A percentile compares a stretch with the other conserved stretches of the same genome.
These are phyloP conservation scores for Liquidambar formosana DNA, from an alignment of 164 flowering plant species.

Conservation along the genomic window DNA sequence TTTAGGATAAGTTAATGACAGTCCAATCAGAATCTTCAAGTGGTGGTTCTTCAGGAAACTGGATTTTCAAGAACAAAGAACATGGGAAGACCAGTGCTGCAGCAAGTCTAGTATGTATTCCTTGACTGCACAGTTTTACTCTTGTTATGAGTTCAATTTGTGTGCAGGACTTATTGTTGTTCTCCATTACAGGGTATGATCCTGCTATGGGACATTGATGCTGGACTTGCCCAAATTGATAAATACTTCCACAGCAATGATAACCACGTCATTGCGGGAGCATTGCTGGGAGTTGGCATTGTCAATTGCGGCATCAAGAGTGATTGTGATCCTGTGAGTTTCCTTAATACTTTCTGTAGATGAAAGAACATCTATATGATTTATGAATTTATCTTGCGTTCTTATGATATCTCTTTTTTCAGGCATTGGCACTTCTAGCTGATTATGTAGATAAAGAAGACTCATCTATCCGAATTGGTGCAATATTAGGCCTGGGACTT, in stretches of 20 bases:
- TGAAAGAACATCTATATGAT: neutral
- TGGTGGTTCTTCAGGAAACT: conserved; percentile 73
- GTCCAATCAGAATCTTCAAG: conserved; percentile 75
- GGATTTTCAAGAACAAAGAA: conserved; percentile 98
- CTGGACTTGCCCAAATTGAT: conserved; percentile 92
- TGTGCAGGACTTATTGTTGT: neutral
- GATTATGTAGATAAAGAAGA: conserved; percentile 84
- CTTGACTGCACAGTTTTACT: neutral
- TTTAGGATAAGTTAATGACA: conserved; percentile 96
- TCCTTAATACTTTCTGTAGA: neutral
- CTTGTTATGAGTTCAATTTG: neutral
- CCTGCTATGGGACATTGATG: conserved; percentile 89
- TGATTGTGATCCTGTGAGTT: conserved; percentile 96
- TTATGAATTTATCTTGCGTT: neutral
- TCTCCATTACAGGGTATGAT: conserved; percentile 78
- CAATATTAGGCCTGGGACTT: conserved; percentile 92
- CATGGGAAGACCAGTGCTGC: conserved; percentile 99
- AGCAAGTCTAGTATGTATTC: conserved; percentile 84
- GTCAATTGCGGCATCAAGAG: conserved; percentile 74
- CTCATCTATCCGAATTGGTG: conserved; percentile 84
- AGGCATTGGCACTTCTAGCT: conserved; percentile 89
- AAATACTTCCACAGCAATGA: conserved; percentile 92
- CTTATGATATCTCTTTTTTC: conserved; percentile 6
- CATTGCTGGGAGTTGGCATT: conserved; percentile 91
- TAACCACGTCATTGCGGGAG: conserved; percentile 84